Conservation (phyloP, 257 asterid species). For the Solanum tacnaense region DNA sequence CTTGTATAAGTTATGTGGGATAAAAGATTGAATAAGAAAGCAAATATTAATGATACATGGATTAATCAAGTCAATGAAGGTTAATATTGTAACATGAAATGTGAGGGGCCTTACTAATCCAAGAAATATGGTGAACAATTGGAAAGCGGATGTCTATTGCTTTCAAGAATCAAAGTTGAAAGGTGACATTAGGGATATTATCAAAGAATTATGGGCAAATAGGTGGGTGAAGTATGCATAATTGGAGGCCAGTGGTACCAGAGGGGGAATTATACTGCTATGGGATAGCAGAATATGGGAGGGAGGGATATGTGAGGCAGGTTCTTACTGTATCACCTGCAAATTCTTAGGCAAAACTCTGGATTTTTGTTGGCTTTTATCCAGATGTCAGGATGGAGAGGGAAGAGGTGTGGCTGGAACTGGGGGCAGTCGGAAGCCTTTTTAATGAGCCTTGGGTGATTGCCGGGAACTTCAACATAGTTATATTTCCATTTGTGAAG, state of each 20-base stretch:
- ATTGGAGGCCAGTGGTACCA: background rate
- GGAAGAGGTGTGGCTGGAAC: background rate
- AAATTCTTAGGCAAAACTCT: background rate
- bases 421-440: background rate
- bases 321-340: background rate
- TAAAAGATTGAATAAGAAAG: background rate
- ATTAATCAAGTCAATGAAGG: background rate
- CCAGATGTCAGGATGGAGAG: background rate
- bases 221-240: background rate
- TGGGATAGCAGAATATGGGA: background rate
- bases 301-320: background rate
- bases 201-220: background rate
- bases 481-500: background rate
- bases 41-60: background rate
- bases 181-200: background rate
- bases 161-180: background rate
- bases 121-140: background rate
- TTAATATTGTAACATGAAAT: background rate
- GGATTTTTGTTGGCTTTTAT: background rate
- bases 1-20: background rate
- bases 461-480: background rate
- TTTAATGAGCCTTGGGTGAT: background rate
- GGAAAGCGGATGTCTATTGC: background rate
- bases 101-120: background rate
- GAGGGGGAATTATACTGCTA: background rate